Base-by-base conservation (phyloP, 2,329 filamentous ascomycete species). In the Ophiostoma quercus region DNA sequence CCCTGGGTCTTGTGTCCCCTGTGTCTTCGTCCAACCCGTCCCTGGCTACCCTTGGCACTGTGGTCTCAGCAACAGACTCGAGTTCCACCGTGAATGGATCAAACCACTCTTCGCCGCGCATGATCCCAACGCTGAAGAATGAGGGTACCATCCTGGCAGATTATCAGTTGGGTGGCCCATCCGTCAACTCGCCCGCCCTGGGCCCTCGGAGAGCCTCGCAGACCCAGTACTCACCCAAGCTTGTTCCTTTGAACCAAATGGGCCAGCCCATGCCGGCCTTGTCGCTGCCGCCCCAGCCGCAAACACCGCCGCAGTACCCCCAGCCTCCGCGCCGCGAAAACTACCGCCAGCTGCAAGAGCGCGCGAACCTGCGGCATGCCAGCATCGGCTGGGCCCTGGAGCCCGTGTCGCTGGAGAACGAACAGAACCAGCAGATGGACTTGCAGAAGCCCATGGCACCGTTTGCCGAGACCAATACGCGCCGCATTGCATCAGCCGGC, bases 361-460 rank as follows among this genome's bases (percentile, higher is more conserved):
- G 71, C n/a, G 73, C 74, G 22, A 76, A 77, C 67, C 67, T 73
- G 62, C 76, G 78, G 11, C 74, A 73, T 22, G 75, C 77, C 19
- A 79, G 78, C 71, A 76, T 79, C 14, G 77, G 75, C 41, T 76
- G 77, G 67, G 76, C 76, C 19, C 74, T 80, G 41, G 79, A 79
- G 71, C 78, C 78, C 6, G 74, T 79, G 19, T 68, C 73, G 3
- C 68, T 75, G 2, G 69, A 72, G 67, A 70, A 72, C 68, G 69
- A 72, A 12, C 32, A 72, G 73, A 43, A 29, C n/a, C 41, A 62
- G 16, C 57, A 37, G 3, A 16, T 72, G 72, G 32, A 69, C 72
- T 32, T 60, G 71, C 22, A 73, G 71, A 67, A 68, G 34, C 47
- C 29, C 57, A 66, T 34, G 69, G 69, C 47, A 19, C n/a, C 57